phyloP scores from a whole-genome alignment of 202 grass and related monocot genomes.

The Setaria viridis region DNA sequence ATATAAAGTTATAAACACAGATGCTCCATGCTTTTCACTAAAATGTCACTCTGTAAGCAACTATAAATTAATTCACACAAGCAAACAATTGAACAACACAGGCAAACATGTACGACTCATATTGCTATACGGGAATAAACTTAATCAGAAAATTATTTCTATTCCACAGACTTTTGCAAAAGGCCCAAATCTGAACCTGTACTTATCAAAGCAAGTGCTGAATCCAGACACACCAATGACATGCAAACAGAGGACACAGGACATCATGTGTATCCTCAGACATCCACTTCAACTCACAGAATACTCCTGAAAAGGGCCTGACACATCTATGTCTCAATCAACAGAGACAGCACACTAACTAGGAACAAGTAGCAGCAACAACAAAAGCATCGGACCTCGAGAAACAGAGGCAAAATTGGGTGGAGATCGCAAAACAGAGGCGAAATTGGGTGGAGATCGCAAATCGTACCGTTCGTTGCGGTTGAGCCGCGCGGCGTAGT shows the following conservation, averaged over 20 bases:
- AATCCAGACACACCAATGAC: neutral
- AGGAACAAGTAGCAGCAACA: conserved; percentile 15
- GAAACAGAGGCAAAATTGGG: neutral
- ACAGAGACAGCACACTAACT: conserved; percentile 2
- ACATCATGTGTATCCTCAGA: neutral
- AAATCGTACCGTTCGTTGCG: conserved; percentile 71
- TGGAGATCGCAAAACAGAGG: conserved; percentile 4
- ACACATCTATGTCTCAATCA: conserved; percentile 22
- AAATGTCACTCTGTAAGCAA: neutral
- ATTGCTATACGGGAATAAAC: conserved; percentile 10
- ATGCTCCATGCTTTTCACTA: neutral
- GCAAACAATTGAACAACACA: conserved; percentile 3
- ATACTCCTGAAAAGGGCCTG: neutral
- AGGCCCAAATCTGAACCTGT: neutral
- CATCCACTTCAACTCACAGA: conserved; percentile 28
- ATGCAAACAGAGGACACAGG: neutral
- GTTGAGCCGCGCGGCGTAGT: conserved; percentile 77
- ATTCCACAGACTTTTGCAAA: neutral
- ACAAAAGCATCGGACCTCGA: neutral
- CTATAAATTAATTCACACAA: neutral
- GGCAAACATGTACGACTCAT: neutral
- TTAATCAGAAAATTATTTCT: neutral
- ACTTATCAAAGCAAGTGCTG: conserved; percentile 3
- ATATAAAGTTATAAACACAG: neutral
- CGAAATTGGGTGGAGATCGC: neutral